phyloP scores from a whole-genome alignment of 2,329 filamentous ascomycete species.

The Fusarium mexicanum region DNA sequence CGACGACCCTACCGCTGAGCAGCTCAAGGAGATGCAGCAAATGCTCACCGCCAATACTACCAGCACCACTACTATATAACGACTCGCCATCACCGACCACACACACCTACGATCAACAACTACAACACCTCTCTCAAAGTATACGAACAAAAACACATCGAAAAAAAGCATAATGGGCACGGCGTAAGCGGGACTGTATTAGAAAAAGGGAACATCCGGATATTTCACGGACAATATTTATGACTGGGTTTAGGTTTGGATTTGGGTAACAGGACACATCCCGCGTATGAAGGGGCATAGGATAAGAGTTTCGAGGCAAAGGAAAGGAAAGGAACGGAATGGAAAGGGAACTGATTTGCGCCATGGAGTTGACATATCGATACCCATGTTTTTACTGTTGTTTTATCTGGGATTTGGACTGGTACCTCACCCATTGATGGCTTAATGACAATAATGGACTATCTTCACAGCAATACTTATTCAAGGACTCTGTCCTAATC shows the following conservation, averaged over 20 bases:
- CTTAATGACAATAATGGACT: conserved; percentile 40
- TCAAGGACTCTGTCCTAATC: conserved; percentile 8
- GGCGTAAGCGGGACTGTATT: conserved; percentile 45
- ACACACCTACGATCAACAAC: conserved; percentile 4
- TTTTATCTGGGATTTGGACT: conserved; percentile 32
- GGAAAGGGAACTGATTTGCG: conserved; percentile 28
- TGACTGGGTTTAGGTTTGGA: background rate
- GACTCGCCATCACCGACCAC: background rate
- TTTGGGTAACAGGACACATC: conserved; percentile 25
- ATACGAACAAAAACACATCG: conserved; percentile 28
- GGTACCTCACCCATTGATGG: conserved; percentile 30
- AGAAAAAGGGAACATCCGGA: conserved; percentile 29
- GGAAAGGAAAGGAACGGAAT: conserved; percentile 12
- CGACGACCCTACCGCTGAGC: conserved; percentile 72
- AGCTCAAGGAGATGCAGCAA: conserved; percentile 69
- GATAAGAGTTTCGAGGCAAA: conserved; percentile 18
- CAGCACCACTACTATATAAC: conserved; percentile 32
- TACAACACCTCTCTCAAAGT: conserved; percentile 2
- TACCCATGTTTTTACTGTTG: conserved; percentile 44
- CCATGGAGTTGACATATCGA: conserved; percentile 45
- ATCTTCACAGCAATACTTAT: conserved; percentile 23
- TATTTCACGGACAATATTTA: conserved; percentile 15
- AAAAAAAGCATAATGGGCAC: conserved; percentile 43
- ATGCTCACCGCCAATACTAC: conserved; percentile 49
- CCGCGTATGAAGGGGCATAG: conserved; percentile 10